Conservation (phyloP, 2,329 filamentous ascomycete genomes). For the Cryoendolithus antarcticus region DNA sequence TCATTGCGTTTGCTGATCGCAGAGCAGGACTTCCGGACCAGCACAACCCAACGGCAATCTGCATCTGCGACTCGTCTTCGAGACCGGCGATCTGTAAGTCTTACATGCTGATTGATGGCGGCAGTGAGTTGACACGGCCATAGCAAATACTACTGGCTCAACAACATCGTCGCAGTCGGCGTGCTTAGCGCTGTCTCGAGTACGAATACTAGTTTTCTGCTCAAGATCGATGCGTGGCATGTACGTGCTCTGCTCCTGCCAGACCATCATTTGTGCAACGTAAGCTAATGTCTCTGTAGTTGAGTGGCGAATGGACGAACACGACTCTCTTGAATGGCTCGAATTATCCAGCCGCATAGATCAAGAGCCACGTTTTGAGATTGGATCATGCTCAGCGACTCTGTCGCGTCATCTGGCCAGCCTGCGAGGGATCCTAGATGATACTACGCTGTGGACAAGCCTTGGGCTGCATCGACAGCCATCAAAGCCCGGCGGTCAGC, state of each 20-base stretch:
- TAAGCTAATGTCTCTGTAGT: too few species aligned
- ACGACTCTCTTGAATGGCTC: slow-evolving; percentile 3
- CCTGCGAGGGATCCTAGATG: too few species aligned
- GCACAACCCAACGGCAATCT: slow-evolving; percentile 17
- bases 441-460: too few species aligned
- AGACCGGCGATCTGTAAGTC: slow-evolving; percentile 17
- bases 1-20: too few species aligned
- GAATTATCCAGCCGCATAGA: neutral
- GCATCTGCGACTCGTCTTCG: slow-evolving; percentile 23
- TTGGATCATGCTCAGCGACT: too few species aligned
- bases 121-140: too few species aligned
- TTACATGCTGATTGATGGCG: too few species aligned
- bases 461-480: too few species aligned
- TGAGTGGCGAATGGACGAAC: slow-evolving; percentile 2
- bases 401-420: too few species aligned
- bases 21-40: slow-evolving; percentile 17
- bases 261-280: too few species aligned
- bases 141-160: slow-evolving; percentile 26
- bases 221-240: slow-evolving; percentile 18
- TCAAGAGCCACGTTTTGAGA: too few species aligned
- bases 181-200: slow-evolving; percentile 8
- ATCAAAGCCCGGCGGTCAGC: too few species aligned
- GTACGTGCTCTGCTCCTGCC: neutral
- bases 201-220: slow-evolving; percentile 5
- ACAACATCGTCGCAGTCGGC: slow-evolving; percentile 22